Conservation (phyloP, 768 basidiomycete species). For the Tubosaeta sp. region DNA sequence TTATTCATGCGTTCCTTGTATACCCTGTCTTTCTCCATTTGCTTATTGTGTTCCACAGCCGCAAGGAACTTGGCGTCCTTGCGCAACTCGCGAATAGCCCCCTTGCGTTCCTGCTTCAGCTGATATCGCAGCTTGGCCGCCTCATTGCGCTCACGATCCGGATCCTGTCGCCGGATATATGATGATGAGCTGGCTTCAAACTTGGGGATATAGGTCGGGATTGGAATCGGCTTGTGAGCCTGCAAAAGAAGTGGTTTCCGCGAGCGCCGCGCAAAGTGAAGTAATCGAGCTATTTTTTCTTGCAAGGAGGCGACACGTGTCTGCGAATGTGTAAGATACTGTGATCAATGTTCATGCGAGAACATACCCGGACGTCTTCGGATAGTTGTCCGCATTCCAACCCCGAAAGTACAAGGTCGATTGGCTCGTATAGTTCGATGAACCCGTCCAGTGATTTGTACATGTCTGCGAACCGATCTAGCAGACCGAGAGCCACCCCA, state of each 20-base stretch:
- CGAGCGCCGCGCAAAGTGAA: constrained; percentile 68
- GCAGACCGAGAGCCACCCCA: constrained; percentile 54
- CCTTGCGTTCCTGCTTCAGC: constrained; percentile 94
- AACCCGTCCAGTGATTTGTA: constrained; percentile 80
- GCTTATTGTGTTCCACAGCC: constrained; percentile 77
- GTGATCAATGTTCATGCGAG: neutral
- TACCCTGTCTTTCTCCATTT: constrained; percentile 74
- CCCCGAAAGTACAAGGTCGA: constrained; percentile 52
- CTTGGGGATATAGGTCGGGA: constrained; percentile 89
- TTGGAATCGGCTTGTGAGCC: constrained; percentile 94
- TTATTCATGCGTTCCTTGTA: constrained; percentile 84
- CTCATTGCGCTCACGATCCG: constrained; percentile 88
- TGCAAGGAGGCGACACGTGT: constrained; percentile 39
- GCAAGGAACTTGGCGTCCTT: constrained; percentile 96
- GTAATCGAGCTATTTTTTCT: constrained; percentile 54
- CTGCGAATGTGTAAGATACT: constrained; percentile 35
- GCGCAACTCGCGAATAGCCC: constrained; percentile 91
- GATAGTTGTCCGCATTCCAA: constrained; percentile 46
- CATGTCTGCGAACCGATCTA: constrained; percentile 66
- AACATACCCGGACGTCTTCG: constrained; percentile 50
- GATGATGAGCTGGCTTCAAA: constrained; percentile 78
- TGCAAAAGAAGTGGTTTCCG: constrained; percentile 82
- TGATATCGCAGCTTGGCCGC: constrained; percentile 79
- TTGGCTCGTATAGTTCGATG: constrained; percentile 77
- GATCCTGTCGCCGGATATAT: constrained; percentile 78